Evolutionary conservation across 1,284 basidiomycete species (phyloP), one percentile per base, ranked within the genome.

Genomic region (Golubevia sp.): DNA sequence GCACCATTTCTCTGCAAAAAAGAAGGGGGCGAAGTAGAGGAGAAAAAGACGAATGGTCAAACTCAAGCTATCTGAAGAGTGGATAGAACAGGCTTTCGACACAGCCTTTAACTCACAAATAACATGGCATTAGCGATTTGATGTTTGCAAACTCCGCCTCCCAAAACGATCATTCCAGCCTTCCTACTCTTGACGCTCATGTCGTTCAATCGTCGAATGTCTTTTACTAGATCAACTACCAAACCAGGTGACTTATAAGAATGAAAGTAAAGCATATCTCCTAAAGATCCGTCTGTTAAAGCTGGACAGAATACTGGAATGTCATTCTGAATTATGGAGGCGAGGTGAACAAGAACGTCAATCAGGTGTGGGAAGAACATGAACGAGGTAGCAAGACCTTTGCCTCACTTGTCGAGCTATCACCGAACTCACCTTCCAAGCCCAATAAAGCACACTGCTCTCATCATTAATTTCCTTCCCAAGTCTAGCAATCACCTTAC

Each of bases 91-190:
- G 20, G n/a, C n/a, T n/a, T n/a, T n/a, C n/a, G 38, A 44, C 38
- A 13, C 38, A 44, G 38, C 18, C 38, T 8, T 49, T 8, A 11
- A 84, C 87, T 79, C 83, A 96, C 94, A 80, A 99, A 97, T 23
- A 99, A 86, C 97, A 99, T 98, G 0, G 96, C 95, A 79, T 99
- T 99, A 18, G 95, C 95, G 63, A 99, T 97, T 82, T 99, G 97
- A 84, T 99, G 97, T 85, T 99, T 99, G 87, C 96, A 98, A 6
- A 99, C 96, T 1, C 97, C 97, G 15, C 97, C 97, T 13, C 97
- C 97, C 5, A 99, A 88, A 62, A 99, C 91, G 76, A 99, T 95
- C 93, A 99, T 99, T 2, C 97, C 97, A 3, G 97, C 97, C 84
- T 95, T 96, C 70, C 89, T 90, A 30, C 94, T 91, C 73, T 89